Evolutionary conservation across 139 green algal species (phyloP).

Genomic region (Chlamydomonas sp.): DNA sequence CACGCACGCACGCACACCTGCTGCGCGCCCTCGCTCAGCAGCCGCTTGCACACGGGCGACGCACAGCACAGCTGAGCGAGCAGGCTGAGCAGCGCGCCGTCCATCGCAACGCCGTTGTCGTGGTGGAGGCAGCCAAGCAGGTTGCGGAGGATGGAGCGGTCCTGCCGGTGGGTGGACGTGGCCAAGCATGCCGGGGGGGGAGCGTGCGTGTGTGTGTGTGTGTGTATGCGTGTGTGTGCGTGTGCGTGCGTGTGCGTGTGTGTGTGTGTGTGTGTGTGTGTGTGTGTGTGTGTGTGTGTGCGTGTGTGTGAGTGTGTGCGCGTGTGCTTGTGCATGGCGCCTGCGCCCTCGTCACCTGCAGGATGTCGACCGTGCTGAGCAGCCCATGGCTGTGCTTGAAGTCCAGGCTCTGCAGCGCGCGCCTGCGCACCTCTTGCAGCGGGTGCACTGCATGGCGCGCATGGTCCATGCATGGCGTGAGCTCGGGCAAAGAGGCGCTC

Average conservation of each 20-base stretch:
- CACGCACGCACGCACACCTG: too few relatives aligned
- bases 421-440: conserved; percentile 36
- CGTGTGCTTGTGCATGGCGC: not conserved
- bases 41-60: conserved; percentile 16
- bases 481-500: too few relatives aligned
- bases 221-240: too few relatives aligned
- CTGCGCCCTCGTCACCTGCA: conserved; percentile 26
- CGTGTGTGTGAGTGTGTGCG: too few relatives aligned
- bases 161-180: conserved; percentile 4
- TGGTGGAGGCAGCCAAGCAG: conserved; percentile 24
- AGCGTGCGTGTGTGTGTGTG: too few relatives aligned
- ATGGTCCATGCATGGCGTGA: too few relatives aligned
- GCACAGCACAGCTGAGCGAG: conserved; percentile 16
- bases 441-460: conserved; percentile 48
- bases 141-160: conserved; percentile 24
- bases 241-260: too few relatives aligned
- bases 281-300: too few relatives aligned
- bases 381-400: conserved; percentile 55
- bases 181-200: too few relatives aligned
- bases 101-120: conserved; percentile 29
- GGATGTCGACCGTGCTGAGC: conserved; percentile 26
- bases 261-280: too few relatives aligned
- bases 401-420: conserved; percentile 42
- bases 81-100: conserved; percentile 32
- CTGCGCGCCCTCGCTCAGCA: conserved; percentile 34